Percentiles rank a stretch among this genome's conserved stretches.
Conservation (phyloP, 495 filamentous ascomycete genomes). For the Podospora appendiculata region DNA sequence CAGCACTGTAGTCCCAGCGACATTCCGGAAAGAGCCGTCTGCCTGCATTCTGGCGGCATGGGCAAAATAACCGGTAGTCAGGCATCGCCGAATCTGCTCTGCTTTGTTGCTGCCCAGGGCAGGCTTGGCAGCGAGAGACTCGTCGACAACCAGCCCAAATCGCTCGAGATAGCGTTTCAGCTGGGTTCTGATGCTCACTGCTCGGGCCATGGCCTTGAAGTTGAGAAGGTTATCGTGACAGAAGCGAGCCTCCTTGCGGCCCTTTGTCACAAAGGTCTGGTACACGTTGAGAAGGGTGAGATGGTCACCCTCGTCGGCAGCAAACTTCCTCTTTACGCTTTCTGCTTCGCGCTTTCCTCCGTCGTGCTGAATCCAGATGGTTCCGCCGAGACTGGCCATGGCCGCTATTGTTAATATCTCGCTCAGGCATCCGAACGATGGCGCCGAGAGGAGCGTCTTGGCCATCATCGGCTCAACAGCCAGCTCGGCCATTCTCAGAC, state of each 20-base stretch:
- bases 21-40: conserved; percentile 82
- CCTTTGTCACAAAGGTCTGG: conserved; percentile 78
- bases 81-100: conserved; percentile 75
- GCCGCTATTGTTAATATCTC: conserved; percentile 90
- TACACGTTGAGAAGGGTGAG: conserved; percentile 92
- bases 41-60: conserved; percentile 94
- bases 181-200: conserved; percentile 80
- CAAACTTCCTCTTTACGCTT: conserved; percentile 70
- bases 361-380: conserved; percentile 73
- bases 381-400: conserved; percentile 82
- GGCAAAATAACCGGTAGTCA: conserved; percentile 89
- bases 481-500: conserved; percentile 88
- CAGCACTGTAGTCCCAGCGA: conserved; percentile 63
- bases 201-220: conserved; percentile 71
- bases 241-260: conserved; percentile 78
- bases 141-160: conserved; percentile 67
- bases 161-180: conserved; percentile 81
- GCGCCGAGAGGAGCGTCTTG: conserved; percentile 76
- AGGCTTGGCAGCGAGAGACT: conserved; percentile 30
- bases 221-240: conserved; percentile 83
- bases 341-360: conserved; percentile 68
- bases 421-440: conserved; percentile 66
- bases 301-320: conserved; percentile 91
- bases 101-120: conserved; percentile 33
- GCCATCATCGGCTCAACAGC: conserved; percentile 96